phyloP scores from a whole-genome alignment of 2,329 filamentous ascomycete species.

The Metarhizium album region DNA sequence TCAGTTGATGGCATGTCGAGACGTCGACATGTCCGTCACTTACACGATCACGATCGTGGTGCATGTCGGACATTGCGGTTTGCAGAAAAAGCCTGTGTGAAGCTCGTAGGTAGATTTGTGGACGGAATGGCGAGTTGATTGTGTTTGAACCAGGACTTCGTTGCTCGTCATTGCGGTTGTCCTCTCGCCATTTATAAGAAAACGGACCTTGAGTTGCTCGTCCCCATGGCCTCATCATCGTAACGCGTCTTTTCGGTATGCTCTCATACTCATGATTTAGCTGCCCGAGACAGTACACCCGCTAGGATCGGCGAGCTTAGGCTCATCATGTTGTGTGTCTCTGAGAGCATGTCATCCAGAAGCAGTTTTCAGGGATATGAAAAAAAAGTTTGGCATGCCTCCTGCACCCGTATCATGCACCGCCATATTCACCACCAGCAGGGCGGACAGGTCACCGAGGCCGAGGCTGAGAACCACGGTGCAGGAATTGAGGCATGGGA shows the following conservation, averaged over 20 bases:
- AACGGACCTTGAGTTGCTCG: neutral
- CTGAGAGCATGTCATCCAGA: neutral
- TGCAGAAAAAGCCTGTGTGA: neutral
- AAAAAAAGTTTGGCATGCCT: neutral
- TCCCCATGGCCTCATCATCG: neutral
- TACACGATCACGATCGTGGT: too few species aligned
- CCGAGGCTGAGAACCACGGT: neutral
- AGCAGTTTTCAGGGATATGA: neutral
- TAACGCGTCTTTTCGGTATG: neutral
- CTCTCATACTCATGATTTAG: slow-evolving; percentile 5
- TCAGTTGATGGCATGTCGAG: neutral
- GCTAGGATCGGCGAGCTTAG: slow-evolving; percentile 11
- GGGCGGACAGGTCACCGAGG: neutral
- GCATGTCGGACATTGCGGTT: neutral
- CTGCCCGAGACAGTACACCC: slow-evolving; percentile 13
- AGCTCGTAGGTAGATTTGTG: neutral
- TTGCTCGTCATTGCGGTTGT: neutral
- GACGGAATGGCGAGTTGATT: neutral
- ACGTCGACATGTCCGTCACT: neutral
- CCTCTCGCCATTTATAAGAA: neutral
- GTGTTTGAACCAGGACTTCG: neutral
- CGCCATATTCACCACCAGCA: neutral
- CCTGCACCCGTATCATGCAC: neutral
- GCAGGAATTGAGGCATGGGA: neutral
- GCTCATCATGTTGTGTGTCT: slow-evolving; percentile 12